Percentiles rank a stretch among this genome's conserved stretches.
phyloP scores from a whole-genome alignment of 1,139 yeast genomes.

The Torulaspora pretoriensis region DNA sequence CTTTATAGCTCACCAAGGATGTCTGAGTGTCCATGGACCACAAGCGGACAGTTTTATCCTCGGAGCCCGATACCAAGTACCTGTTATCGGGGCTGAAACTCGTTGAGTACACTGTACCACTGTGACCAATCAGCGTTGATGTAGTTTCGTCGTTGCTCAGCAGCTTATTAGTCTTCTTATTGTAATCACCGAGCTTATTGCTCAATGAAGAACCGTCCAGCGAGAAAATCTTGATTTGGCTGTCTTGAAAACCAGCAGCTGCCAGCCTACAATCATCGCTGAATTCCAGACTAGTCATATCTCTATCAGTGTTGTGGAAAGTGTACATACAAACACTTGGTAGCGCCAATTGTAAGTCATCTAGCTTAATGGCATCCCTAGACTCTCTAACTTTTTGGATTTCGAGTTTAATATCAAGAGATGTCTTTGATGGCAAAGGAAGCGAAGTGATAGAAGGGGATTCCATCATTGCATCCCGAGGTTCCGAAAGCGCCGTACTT shows the following conservation, averaged over 20 bases:
- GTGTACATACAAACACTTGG: conserved; percentile 99
- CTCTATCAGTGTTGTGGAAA: conserved; percentile 90
- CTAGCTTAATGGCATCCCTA: conserved; percentile 64
- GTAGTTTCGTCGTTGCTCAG: conserved; percentile 21
- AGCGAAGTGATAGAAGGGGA: conserved; percentile 70
- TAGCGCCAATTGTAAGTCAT: conserved; percentile 66
- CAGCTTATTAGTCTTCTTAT: conserved; percentile 2
- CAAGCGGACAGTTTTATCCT: conserved; percentile 83
- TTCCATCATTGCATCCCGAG: conserved; percentile 39
- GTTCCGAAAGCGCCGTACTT: neutral
- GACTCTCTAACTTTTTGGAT: conserved; percentile 78
- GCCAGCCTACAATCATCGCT: conserved; percentile 82
- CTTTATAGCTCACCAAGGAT: conserved; percentile 88
- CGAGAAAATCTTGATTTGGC: conserved; percentile 87
- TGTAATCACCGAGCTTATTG: conserved; percentile 6
- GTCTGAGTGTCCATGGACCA: conserved; percentile 95
- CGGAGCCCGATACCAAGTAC: conserved; percentile 77
- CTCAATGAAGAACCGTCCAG: conserved; percentile 79
- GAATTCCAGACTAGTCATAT: conserved; percentile 76
- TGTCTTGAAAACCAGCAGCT: conserved; percentile 94
- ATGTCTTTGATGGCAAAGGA: conserved; percentile 82
- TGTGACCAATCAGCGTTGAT: conserved; percentile 80
- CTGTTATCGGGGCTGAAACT: conserved; percentile 88
- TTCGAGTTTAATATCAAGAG: conserved; percentile 73
- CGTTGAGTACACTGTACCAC: conserved; percentile 89